These are phyloP conservation scores for Ogataea nakhonphanomensis DNA, from an alignment of 805 yeast genomes.

Conservation along the genomic window DNA sequence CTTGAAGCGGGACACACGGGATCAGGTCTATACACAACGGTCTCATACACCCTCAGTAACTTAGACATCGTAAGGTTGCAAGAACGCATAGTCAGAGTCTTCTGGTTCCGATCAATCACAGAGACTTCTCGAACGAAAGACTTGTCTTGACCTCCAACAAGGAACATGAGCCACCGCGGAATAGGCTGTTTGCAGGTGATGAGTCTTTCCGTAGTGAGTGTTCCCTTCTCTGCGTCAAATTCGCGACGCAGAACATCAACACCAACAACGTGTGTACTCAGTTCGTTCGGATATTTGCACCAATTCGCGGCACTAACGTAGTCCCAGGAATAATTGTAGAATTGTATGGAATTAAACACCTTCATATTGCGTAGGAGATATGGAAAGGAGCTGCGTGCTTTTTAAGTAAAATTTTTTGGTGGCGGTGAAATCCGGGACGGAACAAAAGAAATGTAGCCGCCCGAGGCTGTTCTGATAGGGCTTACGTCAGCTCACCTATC, in stretches of 20 bases:
- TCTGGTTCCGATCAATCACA: slow-evolving; percentile 65
- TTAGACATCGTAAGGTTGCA: slow-evolving; percentile 79
- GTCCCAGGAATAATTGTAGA: slow-evolving; percentile 85
- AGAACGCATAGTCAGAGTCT: slow-evolving; percentile 76
- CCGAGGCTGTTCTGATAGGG: not conserved
- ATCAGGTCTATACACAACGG: slow-evolving; percentile 79
- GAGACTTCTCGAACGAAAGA: slow-evolving; percentile 89
- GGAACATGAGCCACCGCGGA: slow-evolving; percentile 71
- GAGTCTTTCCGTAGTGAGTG: slow-evolving; percentile 76
- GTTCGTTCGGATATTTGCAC: slow-evolving; percentile 95
- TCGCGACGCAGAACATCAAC: slow-evolving; percentile 85
- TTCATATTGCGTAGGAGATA: slow-evolving; percentile 50
- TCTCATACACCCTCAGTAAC: slow-evolving; percentile 76
- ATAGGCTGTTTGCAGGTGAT: slow-evolving; percentile 85
- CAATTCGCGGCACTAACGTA: slow-evolving; percentile 95
- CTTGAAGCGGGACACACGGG: slow-evolving; percentile 42
- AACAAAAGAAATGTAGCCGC: slow-evolving; percentile 2
- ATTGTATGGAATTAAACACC: slow-evolving; percentile 66
- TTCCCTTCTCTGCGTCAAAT: slow-evolving; percentile 47
- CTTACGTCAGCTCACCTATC: slow-evolving; percentile 13
- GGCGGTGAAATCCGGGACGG: slow-evolving; percentile 4
- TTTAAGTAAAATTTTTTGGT: slow-evolving; percentile 3
- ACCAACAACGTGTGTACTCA: slow-evolving; percentile 87
- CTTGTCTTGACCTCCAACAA: slow-evolving; percentile 69
- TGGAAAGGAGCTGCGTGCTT: not conserved